Conservation (phyloP, 1,139 yeast species). For the Pichia sp. region DNA sequence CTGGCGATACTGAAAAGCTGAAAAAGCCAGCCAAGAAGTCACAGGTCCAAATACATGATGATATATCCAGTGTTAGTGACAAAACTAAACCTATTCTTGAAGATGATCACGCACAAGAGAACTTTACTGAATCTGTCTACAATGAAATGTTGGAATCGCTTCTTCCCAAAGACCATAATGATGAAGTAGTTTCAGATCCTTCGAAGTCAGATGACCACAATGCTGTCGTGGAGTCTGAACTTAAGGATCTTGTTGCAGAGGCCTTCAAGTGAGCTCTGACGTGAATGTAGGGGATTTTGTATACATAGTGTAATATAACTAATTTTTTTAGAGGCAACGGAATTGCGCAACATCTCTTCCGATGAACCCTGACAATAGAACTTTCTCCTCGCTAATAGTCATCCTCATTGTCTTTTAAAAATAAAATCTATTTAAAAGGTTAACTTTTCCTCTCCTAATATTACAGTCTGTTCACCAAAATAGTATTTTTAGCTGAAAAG, state of each 20-base stretch:
- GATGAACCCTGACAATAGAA: neutral
- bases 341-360: conserved; percentile 10
- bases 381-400: too few relatives aligned
- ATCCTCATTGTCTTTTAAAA: too few relatives aligned
- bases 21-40: conserved; percentile 8
- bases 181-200: neutral
- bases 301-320: neutral
- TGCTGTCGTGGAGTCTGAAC: conserved; percentile 21
- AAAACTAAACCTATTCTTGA: conserved; percentile 3
- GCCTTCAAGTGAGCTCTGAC: conserved; percentile 18
- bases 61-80: conserved; percentile 1
- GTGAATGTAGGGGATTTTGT: too few relatives aligned
- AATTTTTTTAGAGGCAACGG: conserved; percentile 4
- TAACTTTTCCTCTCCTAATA: too few relatives aligned
- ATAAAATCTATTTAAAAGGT: too few relatives aligned
- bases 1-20: conserved; percentile 63
- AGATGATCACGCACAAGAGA: neutral
- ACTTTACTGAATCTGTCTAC: conserved; percentile 12
- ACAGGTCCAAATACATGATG: too few relatives aligned
- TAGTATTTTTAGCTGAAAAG: too few relatives aligned
- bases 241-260: conserved; percentile 28
- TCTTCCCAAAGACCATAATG: conserved; percentile 3
- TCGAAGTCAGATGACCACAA: conserved; percentile 14
- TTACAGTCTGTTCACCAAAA: too few relatives aligned
- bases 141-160: conserved; percentile 8